Base-by-base conservation (phyloP, 345 rosid species). In the Populus davidiana region DNA sequence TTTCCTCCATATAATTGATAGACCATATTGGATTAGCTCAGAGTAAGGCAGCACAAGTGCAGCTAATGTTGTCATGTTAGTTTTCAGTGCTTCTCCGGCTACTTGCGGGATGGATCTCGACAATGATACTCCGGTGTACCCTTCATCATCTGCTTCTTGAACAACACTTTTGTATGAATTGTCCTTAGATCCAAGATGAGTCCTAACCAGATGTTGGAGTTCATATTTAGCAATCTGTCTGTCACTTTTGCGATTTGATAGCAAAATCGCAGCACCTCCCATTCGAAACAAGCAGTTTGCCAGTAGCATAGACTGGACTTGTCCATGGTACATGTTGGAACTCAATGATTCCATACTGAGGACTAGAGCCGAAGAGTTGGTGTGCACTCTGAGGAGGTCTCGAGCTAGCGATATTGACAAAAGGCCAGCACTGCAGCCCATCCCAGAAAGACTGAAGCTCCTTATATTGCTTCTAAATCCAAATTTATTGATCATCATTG, bases 281-380 rank as follows among this genome's bases (percentile, higher is more conserved):
- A 77, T 77, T 44, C 80, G 70, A n/a, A 77, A 77, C 74, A 77
- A 44, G 69, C 75, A 77, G 39, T 70, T 77, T 12, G 80, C 73
- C 2, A 77, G 80, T 7, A 70, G 75, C 80, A 77, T 77, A 11
- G 80, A 69, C 29, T 68, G 61, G 25, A 21, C 62, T 21, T 77
- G 62, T 20, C 75, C 80, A 10, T 71, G 74, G 27, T 77, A 77
- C 49, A n/a, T 49, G 14, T 77, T 77, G 1, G 75, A 68, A 20
- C 67, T 59, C 6, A 69, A 35, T 4, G 71, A 56, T 29, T 76
- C 79, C 2, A 73, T 69, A 74, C 74, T 76, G 5, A 70, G 50
- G 7, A 77, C 75, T 38, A 77, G 47, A 43, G 21, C 69, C 35
- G 35, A 33, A 0, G 75, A 70, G 62, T 44, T 70, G 9, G 41